A percentile compares a stretch with the other conserved stretches of the same genome.
Evolutionary conservation across 768 basidiomycete species (phyloP).

Genomic region (Punctularia strigosozonata): DNA sequence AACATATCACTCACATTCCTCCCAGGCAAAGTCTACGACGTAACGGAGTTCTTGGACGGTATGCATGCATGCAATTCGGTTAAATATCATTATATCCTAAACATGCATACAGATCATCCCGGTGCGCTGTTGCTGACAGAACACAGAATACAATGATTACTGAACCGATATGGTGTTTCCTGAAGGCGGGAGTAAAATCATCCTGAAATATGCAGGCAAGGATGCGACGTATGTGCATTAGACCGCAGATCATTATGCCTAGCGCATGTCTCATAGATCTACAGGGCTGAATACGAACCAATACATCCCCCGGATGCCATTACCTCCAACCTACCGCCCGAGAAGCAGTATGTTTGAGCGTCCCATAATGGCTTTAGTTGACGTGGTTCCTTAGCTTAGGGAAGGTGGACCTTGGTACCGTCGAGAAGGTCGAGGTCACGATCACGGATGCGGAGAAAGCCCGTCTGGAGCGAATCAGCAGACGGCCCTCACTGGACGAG

Average conservation of each 20-base stretch:
- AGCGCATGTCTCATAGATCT: not conserved
- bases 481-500: slow-evolving; percentile 63
- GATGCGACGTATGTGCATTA: slow-evolving; percentile 26
- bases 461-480: slow-evolving; percentile 46
- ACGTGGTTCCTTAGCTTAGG: slow-evolving; percentile 34
- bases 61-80: slow-evolving; percentile 1
- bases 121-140: slow-evolving; percentile 1
- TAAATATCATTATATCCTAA: not conserved
- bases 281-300: slow-evolving; percentile 59
- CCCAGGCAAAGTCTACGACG: slow-evolving; percentile 32
- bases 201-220: slow-evolving; percentile 44
- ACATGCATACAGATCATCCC: slow-evolving; percentile 3
- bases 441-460: slow-evolving; percentile 63
- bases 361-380: not conserved
- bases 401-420: slow-evolving; percentile 54
- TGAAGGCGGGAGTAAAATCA: slow-evolving; percentile 36
- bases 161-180: slow-evolving; percentile 3
- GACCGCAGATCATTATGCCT: not conserved
- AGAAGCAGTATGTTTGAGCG: slow-evolving; percentile 45
- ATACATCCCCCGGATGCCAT: slow-evolving; percentile 84
- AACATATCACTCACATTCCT: no score
- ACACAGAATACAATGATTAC: not conserved
- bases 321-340: slow-evolving; percentile 62
- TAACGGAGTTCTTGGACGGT: slow-evolving; percentile 28
- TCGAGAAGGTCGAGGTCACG: slow-evolving; percentile 47